These are phyloP conservation scores for Auricularia sp. DNA, from an alignment of 768 basidiomycete genomes.

Conservation along the genomic window DNA sequence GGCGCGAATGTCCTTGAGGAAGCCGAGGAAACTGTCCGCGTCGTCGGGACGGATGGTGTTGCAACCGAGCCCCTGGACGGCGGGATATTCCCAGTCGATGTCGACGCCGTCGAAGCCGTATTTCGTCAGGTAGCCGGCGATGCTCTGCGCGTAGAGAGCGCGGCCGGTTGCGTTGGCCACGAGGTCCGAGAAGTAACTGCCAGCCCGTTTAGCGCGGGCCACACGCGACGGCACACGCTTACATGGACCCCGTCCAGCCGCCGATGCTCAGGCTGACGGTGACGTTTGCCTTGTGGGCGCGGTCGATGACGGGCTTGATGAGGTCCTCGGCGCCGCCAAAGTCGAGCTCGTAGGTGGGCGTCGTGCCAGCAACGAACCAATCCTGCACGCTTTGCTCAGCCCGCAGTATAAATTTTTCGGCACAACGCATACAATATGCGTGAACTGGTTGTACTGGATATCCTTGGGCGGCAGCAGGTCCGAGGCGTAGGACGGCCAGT, in stretches of 20 bases:
- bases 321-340: neutral
- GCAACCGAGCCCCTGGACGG: neutral
- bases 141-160: neutral
- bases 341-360: neutral
- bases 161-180: neutral
- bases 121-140: neutral
- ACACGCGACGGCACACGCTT: neutral
- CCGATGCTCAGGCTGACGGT: neutral
- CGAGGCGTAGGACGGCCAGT: neutral
- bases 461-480: neutral
- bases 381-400: neutral
- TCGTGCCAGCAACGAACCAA: neutral
- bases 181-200: conserved; percentile 1
- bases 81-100: neutral
- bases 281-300: neutral
- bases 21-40: neutral
- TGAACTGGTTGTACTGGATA: neutral
- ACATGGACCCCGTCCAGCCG: neutral
- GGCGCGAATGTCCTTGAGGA: neutral
- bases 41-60: neutral
- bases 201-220: neutral
- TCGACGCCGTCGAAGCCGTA: neutral
- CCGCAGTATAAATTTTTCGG: neutral
- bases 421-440: neutral
- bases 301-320: neutral